Percentiles rank a stretch among this genome's conserved stretches.
Evolutionary conservation across 768 basidiomycete species (phyloP).

Genomic region (Leccinum obscurum): DNA sequence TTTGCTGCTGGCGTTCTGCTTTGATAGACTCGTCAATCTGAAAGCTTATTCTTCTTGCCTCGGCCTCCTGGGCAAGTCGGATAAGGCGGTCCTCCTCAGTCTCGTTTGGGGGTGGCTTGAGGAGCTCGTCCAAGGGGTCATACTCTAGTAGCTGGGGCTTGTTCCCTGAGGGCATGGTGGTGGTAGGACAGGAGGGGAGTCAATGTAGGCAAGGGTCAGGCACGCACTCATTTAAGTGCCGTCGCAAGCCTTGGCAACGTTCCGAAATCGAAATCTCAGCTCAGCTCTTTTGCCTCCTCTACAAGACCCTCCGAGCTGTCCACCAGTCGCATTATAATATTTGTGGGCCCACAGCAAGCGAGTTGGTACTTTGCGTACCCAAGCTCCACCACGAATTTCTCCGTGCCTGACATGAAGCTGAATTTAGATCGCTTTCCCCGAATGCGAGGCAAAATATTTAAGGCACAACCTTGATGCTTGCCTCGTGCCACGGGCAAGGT

Average conservation of each 20-base stretch:
- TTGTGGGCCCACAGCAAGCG: background rate
- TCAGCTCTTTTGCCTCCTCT: background rate
- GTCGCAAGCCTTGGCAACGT: background rate
- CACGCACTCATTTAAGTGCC: slow-evolving; percentile 23
- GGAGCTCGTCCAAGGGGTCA: slow-evolving; percentile 67
- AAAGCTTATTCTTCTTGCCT: slow-evolving; percentile 61
- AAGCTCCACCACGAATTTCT: slow-evolving; percentile 12
- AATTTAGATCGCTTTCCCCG: slow-evolving; percentile 5
- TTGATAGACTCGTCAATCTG: slow-evolving; percentile 77
- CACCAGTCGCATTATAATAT: background rate
- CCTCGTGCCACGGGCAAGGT: slow-evolving; percentile 4
- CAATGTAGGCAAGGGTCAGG: slow-evolving; percentile 15
- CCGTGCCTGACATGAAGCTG: slow-evolving; percentile 11
- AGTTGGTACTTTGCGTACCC: slow-evolving; percentile 5
- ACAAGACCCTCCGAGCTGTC: background rate
- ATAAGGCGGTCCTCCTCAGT: slow-evolving; percentile 54
- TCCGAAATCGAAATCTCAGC: background rate
- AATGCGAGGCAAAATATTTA: background rate
- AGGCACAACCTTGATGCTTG: slow-evolving; percentile 3
- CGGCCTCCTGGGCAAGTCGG: slow-evolving; percentile 61
- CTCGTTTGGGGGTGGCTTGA: slow-evolving; percentile 69
- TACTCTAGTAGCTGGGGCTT: slow-evolving; percentile 16
- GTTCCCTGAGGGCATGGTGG: slow-evolving; percentile 24
- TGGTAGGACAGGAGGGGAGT: slow-evolving; percentile 8
- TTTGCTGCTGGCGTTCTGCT: slow-evolving; percentile 55